Evolutionary conservation across 129 eudicot genomes (phyloP), one percentile per base, ranked within the genome.

Genomic region (Lactuca saligna): DNA sequence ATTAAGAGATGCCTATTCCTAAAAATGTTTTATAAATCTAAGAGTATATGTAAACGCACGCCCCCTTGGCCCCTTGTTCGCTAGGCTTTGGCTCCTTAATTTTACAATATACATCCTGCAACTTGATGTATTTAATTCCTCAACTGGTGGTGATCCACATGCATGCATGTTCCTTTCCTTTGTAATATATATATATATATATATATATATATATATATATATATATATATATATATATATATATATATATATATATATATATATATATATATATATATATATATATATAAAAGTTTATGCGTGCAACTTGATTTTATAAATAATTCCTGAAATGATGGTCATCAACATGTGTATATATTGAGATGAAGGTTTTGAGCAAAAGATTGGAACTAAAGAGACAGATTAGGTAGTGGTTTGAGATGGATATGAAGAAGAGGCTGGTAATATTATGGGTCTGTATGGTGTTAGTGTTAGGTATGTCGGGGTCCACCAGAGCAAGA

Each of bases 91-190:
- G 13, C 49, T 9, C 8, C 44, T 5, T 59, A 14, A 53, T 60
- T 44, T 10, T 48, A 10, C 50, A 16, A 25, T 44, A 59, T 17
- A 39, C n/a, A 20, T 58, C 54, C 31, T 74, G 20, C 31, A 68
- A 37, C 69, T 3, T 66, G 80, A 75, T 75, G 2, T 60, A 60
- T 34, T 14, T n/a, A 34, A 60, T 60, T 60, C 79, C 67, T 33
- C 13, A 57, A 66, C 25, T 57, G 54, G 70, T 72, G 78, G 34
- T 15, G 64, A 63, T 54, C 2, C 64, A 73, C 64, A 73, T 73
- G 51, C 13, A 9, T 42, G 49, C 51, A 46, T 46, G 71, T 15
- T 54, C n/a, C 64, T 38, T 63, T 63, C 5, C 34, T 54, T 54
- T 39, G 15, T 17, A 9, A 63, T 14, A 49, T 25, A 25, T 25